These are phyloP conservation scores for Sclerotinia glacialis DNA, from an alignment of 2,329 filamentous ascomycete species.

Conservation along the genomic window DNA sequence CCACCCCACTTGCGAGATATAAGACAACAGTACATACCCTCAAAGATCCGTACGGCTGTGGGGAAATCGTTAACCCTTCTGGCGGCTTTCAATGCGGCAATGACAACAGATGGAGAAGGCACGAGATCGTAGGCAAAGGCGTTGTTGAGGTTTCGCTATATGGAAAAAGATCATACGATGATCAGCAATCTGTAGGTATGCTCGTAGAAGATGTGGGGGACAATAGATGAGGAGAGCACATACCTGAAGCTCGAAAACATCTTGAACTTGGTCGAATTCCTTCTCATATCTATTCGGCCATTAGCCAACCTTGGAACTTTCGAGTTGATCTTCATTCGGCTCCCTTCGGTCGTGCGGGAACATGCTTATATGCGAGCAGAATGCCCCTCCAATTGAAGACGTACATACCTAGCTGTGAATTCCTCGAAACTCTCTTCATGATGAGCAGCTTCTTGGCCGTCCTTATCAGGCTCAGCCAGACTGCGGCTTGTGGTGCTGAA, in stretches of 20 bases:
- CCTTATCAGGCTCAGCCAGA: conserved; percentile 47
- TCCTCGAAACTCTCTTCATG: conserved; percentile 98
- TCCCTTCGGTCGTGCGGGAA: conserved; percentile 29
- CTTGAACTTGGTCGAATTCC: conserved; percentile 95
- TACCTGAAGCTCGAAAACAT: conserved; percentile 99
- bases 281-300: conserved; percentile 82
- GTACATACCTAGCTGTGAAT: conserved; percentile 86
- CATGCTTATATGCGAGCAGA: conserved; percentile 28
- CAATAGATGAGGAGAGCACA: conserved; percentile 34
- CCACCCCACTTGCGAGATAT: conserved; percentile 51
- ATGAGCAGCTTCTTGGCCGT: conserved; percentile 57
- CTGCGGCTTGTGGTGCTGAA: conserved; percentile 59
- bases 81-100: conserved; percentile 88
- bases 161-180: conserved; percentile 29
- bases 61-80: conserved; percentile 97
- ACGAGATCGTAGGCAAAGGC: conserved; percentile 99
- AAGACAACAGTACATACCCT: conserved; percentile 62
- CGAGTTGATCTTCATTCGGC: conserved; percentile 31
- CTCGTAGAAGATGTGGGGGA: conserved; percentile 5
- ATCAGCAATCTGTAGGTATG: conserved; percentile 30
- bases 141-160: conserved; percentile 93
- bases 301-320: conserved; percentile 43
- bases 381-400: conserved; percentile 29
- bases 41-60: conserved; percentile 96
- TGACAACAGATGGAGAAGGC: conserved; percentile 85